These are phyloP conservation scores for Tardiomyces blankii DNA, from an alignment of 1,139 yeast species.

Conservation along the genomic window DNA sequence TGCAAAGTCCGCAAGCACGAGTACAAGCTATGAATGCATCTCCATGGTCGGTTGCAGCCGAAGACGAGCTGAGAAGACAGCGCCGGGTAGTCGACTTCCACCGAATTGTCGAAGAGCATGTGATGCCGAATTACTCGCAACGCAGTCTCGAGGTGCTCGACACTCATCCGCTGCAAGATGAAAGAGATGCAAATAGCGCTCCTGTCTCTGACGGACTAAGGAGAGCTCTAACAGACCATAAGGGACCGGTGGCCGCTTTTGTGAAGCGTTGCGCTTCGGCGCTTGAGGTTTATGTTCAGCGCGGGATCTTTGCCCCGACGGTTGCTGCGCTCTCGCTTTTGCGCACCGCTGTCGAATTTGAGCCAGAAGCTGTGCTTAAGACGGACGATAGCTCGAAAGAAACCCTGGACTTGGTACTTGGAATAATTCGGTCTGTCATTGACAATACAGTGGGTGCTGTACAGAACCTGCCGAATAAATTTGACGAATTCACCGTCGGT, in stretches of 20 bases:
- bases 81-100: slow-evolving; percentile 13
- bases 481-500: background rate
- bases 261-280: background rate
- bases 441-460: background rate
- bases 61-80: slow-evolving; percentile 9
- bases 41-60: background rate
- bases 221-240: background rate
- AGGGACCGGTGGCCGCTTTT: background rate
- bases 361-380: slow-evolving; percentile 43
- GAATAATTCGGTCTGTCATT: background rate
- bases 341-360: slow-evolving; percentile 41
- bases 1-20: too few species aligned
- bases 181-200: slow-evolving; percentile 4
- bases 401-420: background rate
- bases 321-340: slow-evolving; percentile 39
- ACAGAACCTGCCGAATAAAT: background rate
- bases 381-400: background rate
- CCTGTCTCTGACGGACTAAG: background rate
- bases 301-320: slow-evolving; percentile 35
- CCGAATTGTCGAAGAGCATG: slow-evolving; percentile 35
- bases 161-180: background rate
- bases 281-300: slow-evolving; percentile 9
- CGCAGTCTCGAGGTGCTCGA: background rate
- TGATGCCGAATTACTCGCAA: background rate
- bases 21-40: too few species aligned